A percentile compares a stretch with the other conserved stretches of the same genome.
phyloP scores from a whole-genome alignment of 2,329 filamentous ascomycete species.

The Aspergillus sp. region DNA sequence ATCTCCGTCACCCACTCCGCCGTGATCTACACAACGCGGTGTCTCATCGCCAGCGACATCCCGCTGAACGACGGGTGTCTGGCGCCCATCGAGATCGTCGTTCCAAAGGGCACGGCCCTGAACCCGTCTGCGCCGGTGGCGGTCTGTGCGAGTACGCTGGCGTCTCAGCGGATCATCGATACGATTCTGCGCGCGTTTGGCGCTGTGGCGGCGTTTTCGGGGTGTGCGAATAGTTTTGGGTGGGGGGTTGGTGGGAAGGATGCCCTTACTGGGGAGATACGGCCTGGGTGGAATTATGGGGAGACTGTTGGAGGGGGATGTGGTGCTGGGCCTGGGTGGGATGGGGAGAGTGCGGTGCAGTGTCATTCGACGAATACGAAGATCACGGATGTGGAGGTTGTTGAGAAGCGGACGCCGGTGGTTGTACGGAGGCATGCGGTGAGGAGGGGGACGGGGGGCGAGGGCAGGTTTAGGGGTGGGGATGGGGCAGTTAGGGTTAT shows the following conservation, averaged over 20 bases:
- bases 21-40: conserved; percentile 82
- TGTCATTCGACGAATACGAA: conserved; percentile 85
- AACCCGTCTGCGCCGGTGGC: conserved; percentile 74
- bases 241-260: conserved; percentile 25
- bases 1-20: conserved; percentile 79
- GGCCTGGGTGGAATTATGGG: conserved; percentile 67
- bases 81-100: conserved; percentile 70
- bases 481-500: conserved; percentile 77
- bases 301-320: conserved; percentile 79
- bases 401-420: conserved; percentile 75
- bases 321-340: conserved; percentile 71
- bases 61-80: conserved; percentile 85
- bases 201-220: conserved; percentile 72
- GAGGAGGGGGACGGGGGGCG: conserved; percentile 61
- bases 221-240: conserved; percentile 68
- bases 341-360: conserved; percentile 74
- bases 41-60: conserved; percentile 77
- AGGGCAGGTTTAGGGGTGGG: conserved; percentile 68
- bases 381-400: conserved; percentile 77
- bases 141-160: conserved; percentile 49
- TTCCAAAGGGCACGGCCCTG: conserved; percentile 68
- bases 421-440: conserved; percentile 70
- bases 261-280: not conserved
- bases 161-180: conserved; percentile 73
- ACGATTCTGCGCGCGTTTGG: conserved; percentile 75